Conservation (phyloP, 768 basidiomycete species). For the Rhodotorula babjevae region DNA sequence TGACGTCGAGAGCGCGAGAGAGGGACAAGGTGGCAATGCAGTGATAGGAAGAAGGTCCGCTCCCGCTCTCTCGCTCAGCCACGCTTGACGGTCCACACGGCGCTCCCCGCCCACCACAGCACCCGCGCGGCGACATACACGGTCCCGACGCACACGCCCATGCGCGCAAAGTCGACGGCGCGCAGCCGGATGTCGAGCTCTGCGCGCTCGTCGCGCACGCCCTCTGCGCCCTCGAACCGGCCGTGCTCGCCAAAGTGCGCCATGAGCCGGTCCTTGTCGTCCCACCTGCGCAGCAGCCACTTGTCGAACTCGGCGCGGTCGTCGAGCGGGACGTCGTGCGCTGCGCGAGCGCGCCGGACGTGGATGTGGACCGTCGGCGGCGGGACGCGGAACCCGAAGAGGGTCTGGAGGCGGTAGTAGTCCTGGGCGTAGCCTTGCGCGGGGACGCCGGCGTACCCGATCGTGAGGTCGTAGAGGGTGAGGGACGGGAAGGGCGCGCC, state of each 20-base stretch:
- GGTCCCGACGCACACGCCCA: not conserved
- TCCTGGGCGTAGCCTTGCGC: conserved; percentile 37
- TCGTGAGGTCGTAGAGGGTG: conserved; percentile 80
- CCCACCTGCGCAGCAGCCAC: conserved; percentile 80
- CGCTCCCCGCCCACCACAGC: not conserved
- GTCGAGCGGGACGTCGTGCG: conserved; percentile 49
- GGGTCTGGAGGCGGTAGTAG: conserved; percentile 70
- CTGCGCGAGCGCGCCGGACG: conserved; percentile 48
- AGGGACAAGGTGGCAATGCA: no score
- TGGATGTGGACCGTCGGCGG: conserved; percentile 86
- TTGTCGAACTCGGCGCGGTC: conserved; percentile 68
- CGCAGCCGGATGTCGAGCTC: conserved; percentile 19
- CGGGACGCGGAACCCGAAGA: conserved; percentile 72
- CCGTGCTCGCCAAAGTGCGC: conserved; percentile 60
- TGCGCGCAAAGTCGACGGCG: conserved; percentile 1
- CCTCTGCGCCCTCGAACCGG: conserved; percentile 47
- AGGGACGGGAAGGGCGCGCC: conserved; percentile 63
- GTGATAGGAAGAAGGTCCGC: no score
- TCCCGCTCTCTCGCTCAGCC: no score
- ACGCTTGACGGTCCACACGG: no score
- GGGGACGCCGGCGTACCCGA: conserved; percentile 65
- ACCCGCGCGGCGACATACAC: no score
- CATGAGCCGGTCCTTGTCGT: conserved; percentile 74
- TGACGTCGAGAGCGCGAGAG: no score
- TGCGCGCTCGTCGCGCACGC: not conserved